Conservation (phyloP, 345 rosid species). For the Gossypium arboreum region DNA sequence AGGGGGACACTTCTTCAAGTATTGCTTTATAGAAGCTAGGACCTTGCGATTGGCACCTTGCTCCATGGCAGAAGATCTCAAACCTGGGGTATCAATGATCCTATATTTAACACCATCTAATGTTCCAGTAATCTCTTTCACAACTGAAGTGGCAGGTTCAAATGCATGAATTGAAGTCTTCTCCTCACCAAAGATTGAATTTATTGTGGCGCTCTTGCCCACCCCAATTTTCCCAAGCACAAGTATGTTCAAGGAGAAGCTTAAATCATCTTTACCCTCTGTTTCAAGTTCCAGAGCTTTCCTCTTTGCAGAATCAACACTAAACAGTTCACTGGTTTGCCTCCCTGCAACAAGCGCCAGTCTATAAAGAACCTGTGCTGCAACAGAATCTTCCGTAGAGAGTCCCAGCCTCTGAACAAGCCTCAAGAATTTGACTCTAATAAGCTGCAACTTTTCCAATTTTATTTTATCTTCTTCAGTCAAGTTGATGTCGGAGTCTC, state of each 20-base stretch:
- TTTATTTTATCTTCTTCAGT: constrained; percentile 84
- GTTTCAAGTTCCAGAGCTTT: constrained; percentile 69
- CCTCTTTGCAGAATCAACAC: constrained; percentile 75
- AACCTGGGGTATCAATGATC: constrained; percentile 76
- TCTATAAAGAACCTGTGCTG: constrained; percentile 77
- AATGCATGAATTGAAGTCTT: constrained; percentile 68
- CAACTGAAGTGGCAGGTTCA: constrained; percentile 64
- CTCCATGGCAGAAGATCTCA: constrained; percentile 78
- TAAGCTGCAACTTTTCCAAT: constrained; percentile 67
- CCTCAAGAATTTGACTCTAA: constrained; percentile 79
- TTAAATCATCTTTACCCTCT: constrained; percentile 54
- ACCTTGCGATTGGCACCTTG: constrained; percentile 62
- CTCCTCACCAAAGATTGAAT: constrained; percentile 78
- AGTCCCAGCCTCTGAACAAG: constrained; percentile 76
- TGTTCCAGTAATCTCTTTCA: constrained; percentile 61
- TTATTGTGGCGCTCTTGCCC: constrained; percentile 91
- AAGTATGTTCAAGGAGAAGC: constrained; percentile 69
- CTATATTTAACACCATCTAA: constrained; percentile 67
- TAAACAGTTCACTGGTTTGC: constrained; percentile 61
- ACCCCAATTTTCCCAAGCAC: constrained; percentile 92
- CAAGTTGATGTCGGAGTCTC: constrained; percentile 54
- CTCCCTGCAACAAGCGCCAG: constrained; percentile 73
- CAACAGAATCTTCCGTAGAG: constrained; percentile 76
- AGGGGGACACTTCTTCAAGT: constrained; percentile 64
- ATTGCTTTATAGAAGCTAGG: constrained; percentile 60